phyloP scores from a whole-genome alignment of 352 stramenopile genomes.

The Globisporangium echinulatum region DNA sequence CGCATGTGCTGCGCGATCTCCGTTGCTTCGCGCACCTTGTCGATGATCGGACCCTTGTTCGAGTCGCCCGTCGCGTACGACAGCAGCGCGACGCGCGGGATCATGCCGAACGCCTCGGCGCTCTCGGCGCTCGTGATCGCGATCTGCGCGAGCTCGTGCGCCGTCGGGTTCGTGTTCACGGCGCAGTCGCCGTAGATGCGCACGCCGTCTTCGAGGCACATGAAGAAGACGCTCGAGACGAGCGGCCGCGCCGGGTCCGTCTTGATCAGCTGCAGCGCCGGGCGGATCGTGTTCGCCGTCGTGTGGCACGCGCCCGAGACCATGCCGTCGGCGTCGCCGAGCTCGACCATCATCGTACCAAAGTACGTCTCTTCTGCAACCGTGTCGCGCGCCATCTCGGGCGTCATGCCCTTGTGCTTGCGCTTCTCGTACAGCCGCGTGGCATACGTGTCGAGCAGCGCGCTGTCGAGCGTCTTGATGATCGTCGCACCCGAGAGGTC shows the following conservation, averaged over 20 bases:
- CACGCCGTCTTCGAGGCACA: conserved; percentile 77
- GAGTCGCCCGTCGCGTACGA: conserved; percentile 81
- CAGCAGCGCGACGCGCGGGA: conserved; percentile 76
- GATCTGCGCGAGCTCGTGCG: conserved; percentile 74
- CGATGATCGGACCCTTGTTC: conserved; percentile 73
- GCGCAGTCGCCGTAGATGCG: conserved; percentile 83
- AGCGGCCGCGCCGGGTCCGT: conserved; percentile 53
- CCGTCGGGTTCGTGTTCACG: conserved; percentile 76
- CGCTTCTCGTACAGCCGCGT: conserved; percentile 64
- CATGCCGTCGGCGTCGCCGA: conserved; percentile 78
- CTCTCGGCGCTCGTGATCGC: conserved; percentile 71
- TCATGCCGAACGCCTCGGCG: conserved; percentile 69
- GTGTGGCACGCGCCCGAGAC: conserved; percentile 81
- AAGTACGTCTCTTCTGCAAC: conserved; percentile 75
- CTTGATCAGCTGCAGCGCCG: conserved; percentile 87
- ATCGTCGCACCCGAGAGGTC: conserved; percentile 59
- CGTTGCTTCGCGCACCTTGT: conserved; percentile 82
- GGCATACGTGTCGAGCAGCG: conserved; percentile 51
- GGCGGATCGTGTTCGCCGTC: conserved; percentile 85
- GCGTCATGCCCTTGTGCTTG: conserved; percentile 79
- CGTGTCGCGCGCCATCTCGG: conserved; percentile 43
- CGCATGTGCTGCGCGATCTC: conserved; percentile 56
- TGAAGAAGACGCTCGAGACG: conserved; percentile 86
- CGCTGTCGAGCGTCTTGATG: conserved; percentile 41
- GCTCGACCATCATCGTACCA: conserved; percentile 82